Evolutionary conservation across 108 stramenopile genomes (phyloP).

Genomic region (Skeletonema costatum): DNA sequence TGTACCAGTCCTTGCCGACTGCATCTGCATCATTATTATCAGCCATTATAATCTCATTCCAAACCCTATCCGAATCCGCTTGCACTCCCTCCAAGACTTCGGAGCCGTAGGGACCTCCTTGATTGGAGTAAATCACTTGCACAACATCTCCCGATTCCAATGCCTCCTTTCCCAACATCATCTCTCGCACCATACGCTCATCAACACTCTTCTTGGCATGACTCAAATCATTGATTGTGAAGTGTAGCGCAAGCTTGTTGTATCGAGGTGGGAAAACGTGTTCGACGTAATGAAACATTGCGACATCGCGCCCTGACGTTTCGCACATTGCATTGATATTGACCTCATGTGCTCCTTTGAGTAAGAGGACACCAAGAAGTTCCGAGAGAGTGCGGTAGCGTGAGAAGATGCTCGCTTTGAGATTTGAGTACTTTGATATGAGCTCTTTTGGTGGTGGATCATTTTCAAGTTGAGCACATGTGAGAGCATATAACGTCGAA

Average conservation of each 20-base stretch:
- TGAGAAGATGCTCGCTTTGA: constrained; percentile 87
- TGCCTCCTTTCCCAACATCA: constrained; percentile 57
- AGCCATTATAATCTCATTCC: constrained; percentile 56
- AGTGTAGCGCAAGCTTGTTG: constrained; percentile 83
- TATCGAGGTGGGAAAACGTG: constrained; percentile 74
- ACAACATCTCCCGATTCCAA: constrained; percentile 47
- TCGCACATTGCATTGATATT: constrained; percentile 81
- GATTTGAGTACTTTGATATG: constrained; percentile 66
- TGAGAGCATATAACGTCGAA: constrained; percentile 64
- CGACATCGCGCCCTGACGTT: constrained; percentile 84
- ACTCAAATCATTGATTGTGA: constrained; percentile 77
- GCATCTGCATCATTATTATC: constrained; percentile 5
- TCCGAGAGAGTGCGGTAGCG: constrained; percentile 84
- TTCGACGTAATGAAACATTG: constrained; percentile 89
- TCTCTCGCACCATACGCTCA: constrained; percentile 79
- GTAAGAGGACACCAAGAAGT: constrained; percentile 69
- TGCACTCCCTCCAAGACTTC: constrained; percentile 77
- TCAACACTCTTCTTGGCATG: constrained; percentile 79
- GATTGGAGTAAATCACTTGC: constrained; percentile 76
- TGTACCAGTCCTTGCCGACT: constrained; percentile 78
- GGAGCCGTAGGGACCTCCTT: constrained; percentile 87
- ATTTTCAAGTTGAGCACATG: constrained; percentile 40
- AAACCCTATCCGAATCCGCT: constrained; percentile 74
- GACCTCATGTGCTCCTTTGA: constrained; percentile 63
- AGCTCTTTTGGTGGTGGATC: constrained; percentile 46